A percentile compares a stretch with the other conserved stretches of the same genome.
Conservation (phyloP, 768 basidiomycete species). For the button mushroom (Agaricus bisporus) region DNA sequence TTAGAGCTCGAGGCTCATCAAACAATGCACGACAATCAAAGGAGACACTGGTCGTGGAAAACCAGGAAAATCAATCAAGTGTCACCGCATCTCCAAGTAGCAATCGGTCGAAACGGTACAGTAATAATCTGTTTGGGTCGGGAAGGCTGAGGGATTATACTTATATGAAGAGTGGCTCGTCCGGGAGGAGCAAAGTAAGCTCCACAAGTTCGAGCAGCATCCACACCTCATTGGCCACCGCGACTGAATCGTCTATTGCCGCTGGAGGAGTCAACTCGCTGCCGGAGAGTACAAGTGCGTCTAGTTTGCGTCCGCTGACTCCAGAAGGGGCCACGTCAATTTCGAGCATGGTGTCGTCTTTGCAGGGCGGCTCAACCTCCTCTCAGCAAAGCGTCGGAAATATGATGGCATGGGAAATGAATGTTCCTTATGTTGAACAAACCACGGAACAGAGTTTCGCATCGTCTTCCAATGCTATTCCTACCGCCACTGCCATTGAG, state of each 20-base stretch:
- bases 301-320: slow-evolving; percentile 41
- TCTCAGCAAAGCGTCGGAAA: slow-evolving; percentile 15
- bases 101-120: slow-evolving; percentile 63
- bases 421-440: not conserved
- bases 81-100: slow-evolving; percentile 38
- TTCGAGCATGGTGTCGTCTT: slow-evolving; percentile 27
- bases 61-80: slow-evolving; percentile 26
- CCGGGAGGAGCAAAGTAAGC: slow-evolving; percentile 31
- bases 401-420: not conserved
- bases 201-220: slow-evolving; percentile 35
- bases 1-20: slow-evolving; percentile 29
- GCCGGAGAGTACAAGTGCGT: slow-evolving; percentile 23
- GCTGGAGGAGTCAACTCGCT: slow-evolving; percentile 34
- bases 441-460: slow-evolving; percentile 30
- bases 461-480: slow-evolving; percentile 5
- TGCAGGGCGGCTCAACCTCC: slow-evolving; percentile 36
- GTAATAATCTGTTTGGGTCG: slow-evolving; percentile 84
- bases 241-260: slow-evolving; percentile 36
- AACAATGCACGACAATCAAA: slow-evolving; percentile 24
- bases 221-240: slow-evolving; percentile 35
- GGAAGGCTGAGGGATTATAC: slow-evolving; percentile 71
- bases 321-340: slow-evolving; percentile 38
- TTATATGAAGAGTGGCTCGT: slow-evolving; percentile 54
- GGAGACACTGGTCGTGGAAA: slow-evolving; percentile 22
- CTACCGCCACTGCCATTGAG: slow-evolving; percentile 29